A percentile compares a stretch with the other conserved stretches of the same genome.
phyloP scores from a whole-genome alignment of 306 rosid genomes.

The Acacia crassicarpa region DNA sequence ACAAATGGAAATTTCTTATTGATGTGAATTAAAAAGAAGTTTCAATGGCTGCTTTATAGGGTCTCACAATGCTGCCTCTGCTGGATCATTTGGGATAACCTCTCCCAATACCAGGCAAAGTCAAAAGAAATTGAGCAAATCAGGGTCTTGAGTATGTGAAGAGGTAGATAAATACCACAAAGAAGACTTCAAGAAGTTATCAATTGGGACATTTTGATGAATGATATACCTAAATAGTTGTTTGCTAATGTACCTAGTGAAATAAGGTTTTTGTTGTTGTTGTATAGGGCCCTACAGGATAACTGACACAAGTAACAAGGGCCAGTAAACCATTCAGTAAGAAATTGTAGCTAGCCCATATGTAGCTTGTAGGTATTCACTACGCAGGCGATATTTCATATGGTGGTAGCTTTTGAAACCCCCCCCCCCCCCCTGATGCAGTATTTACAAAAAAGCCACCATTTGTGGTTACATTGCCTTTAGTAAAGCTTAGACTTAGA shows the following conservation, averaged over 20 bases:
- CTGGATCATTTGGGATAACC: not conserved
- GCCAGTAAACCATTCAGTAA: not conserved
- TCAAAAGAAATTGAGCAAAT: not conserved
- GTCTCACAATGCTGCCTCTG: not conserved
- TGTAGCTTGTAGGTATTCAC: not conserved
- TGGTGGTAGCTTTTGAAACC: not conserved
- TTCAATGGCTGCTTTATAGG: not conserved
- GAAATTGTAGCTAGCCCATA: not conserved
- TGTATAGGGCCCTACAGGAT: not conserved
- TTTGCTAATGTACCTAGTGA: too few species aligned
- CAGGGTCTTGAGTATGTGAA: not conserved
- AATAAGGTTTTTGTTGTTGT: too few species aligned
- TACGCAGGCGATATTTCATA: not conserved
- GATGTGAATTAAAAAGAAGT: slow-evolving; percentile 2
- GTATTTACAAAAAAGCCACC: not conserved
- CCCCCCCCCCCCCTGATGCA: not conserved
- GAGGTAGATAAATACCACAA: not conserved
- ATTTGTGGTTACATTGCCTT: not conserved
- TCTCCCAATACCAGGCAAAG: not conserved
- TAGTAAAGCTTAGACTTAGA: not conserved
- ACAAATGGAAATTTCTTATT: not conserved
- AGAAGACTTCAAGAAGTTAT: not conserved
- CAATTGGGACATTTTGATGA: not conserved
- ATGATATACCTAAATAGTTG: not conserved
- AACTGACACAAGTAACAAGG: not conserved